phyloP scores from a whole-genome alignment of 305 asterid species.

The Petunia hybrid region DNA sequence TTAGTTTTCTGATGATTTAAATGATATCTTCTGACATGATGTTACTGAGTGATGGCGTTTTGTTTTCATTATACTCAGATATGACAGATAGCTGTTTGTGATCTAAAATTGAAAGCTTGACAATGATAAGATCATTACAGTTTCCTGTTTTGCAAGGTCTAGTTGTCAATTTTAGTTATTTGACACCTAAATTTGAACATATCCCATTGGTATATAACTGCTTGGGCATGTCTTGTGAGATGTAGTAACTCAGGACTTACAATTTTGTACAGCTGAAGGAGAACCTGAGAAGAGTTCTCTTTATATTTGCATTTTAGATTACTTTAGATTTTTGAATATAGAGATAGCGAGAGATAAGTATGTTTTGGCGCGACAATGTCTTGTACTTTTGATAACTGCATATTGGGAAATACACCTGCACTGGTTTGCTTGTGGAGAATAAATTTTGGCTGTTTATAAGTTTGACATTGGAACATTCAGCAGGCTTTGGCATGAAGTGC shows the following conservation, averaged over 20 bases:
- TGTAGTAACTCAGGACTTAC: background rate
- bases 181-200: no score
- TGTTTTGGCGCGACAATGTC: background rate
- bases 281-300: no score
- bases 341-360: background rate
- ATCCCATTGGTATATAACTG: background rate
- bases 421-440: background rate
- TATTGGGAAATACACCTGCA: background rate
- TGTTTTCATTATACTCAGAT: background rate
- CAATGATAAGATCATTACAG: background rate
- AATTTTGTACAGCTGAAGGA: no score
- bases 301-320: no score
- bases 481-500: background rate
- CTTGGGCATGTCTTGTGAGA: background rate
- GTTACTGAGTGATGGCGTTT: background rate
- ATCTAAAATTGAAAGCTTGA: conserved; percentile 1
- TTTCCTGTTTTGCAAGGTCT: background rate
- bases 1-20: background rate
- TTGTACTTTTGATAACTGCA: background rate
- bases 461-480: background rate
- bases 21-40: background rate
- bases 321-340: no score
- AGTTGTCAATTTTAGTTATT: background rate
- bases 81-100: background rate
- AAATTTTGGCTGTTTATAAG: background rate